Base-by-base conservation (phyloP, 169 alveolate species). In the Babesia ovis region DNA sequence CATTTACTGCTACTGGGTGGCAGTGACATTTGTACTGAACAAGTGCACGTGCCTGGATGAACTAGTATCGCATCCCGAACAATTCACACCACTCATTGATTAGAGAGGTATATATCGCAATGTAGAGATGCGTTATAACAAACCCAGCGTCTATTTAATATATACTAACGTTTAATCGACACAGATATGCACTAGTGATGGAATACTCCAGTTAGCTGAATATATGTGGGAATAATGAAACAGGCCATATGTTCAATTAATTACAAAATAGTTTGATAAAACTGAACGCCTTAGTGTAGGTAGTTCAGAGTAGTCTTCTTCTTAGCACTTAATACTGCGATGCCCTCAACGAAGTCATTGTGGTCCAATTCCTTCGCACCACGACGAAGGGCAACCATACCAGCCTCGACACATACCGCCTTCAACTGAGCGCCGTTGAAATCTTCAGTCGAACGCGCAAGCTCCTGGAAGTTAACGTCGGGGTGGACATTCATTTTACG, bases 351-450 rank as follows among this genome's bases (percentile, higher is more conserved):
- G 66, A 94, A 98, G 85, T 98, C 99, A 90, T 98, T 99, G 85
- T 98, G 99, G 75, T 93, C 95, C 39, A 97, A 86, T 80, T 94
- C 96, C 22, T 98, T 93, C 35, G 98, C 99, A 18, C 98, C 98
- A 81, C 98, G 91, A 57, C 98, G 93, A 22, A 96, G 84, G 20
- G 98, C 99, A 48, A 96, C 93, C 99, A 97, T 98, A 39, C 99
- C 99, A 14, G 99, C 99, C 85, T 96, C 99, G 25, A 95, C 97
- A 71, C 99, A 98, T 16, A 96, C 99, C 2, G 99, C 99, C 82
- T 94, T 95, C 53, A 96, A 76, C 80, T 94, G 94, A n/a, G 99
- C 99, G 9, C 99, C 99, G 75, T 97, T 97, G 90, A 97, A 97
- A 68, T 97, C 99, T 64, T 95, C 98, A 0, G 99, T 96, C 54